phyloP scores from a whole-genome alignment of 176 grass and related monocot species.

The Oryza meyeriana region DNA sequence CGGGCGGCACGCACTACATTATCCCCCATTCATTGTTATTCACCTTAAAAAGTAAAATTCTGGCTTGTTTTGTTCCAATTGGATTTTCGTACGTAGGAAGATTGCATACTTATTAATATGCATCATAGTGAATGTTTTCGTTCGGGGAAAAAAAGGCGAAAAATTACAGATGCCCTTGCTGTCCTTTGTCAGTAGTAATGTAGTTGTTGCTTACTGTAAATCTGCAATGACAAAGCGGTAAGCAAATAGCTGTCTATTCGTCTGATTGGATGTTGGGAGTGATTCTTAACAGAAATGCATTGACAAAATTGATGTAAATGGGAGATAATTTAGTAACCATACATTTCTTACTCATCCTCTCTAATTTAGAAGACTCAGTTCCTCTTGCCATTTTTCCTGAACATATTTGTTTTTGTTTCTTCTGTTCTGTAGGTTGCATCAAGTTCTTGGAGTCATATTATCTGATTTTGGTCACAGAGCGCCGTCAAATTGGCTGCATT shows the following conservation, averaged over 20 bases:
- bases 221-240: neutral
- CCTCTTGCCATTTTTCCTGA: neutral
- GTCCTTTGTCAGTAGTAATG: neutral
- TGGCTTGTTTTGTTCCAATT: neutral
- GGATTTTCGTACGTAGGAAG: neutral
- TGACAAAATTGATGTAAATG: neutral
- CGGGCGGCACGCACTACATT: neutral
- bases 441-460: conserved; percentile 97
- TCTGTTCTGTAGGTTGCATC: conserved; percentile 66
- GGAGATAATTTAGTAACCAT: neutral
- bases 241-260: neutral
- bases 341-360: neutral
- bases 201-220: neutral
- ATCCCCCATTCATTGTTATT: neutral
- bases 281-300: neutral
- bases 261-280: neutral
- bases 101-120: neutral
- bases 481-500: conserved; percentile 79
- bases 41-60: neutral
- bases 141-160: neutral
- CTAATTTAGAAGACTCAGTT: neutral
- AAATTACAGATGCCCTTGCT: neutral
- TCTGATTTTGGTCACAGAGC: conserved; percentile 90
- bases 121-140: neutral
- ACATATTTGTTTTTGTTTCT: conserved; percentile 7